phyloP scores from a whole-genome alignment of 257 asterid species.

The Haberlea rhodopensis region DNA sequence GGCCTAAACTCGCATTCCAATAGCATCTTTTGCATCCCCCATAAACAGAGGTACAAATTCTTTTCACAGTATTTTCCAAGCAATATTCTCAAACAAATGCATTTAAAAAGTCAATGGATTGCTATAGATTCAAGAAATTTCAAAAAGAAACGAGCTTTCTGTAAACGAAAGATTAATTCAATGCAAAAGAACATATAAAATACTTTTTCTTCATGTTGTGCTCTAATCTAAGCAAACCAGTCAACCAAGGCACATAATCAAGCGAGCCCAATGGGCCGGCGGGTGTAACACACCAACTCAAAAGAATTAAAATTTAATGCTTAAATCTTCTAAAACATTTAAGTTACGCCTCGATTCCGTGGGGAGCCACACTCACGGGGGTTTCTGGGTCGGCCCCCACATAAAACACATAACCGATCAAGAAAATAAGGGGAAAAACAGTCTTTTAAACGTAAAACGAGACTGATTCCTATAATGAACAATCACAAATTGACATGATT shows the following conservation, averaged over 20 bases:
- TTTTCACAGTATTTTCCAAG: background rate
- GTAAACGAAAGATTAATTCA: background rate
- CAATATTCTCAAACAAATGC: background rate
- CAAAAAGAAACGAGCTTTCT: conserved; percentile 8
- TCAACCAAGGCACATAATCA: background rate
- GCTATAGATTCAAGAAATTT: conserved; percentile 5
- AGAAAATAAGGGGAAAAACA: background rate
- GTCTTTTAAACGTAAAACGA: background rate
- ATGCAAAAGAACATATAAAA: no score
- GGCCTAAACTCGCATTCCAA: background rate
- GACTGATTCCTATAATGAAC: background rate
- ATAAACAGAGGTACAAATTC: background rate
- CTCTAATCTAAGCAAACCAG: background rate
- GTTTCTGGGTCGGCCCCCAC: background rate
- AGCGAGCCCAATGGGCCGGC: background rate
- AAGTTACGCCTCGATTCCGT: background rate
- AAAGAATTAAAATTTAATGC: background rate
- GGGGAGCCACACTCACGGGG: background rate
- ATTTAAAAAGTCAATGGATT: background rate
- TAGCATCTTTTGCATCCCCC: background rate
- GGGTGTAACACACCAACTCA: background rate
- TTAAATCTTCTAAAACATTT: background rate
- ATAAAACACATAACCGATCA: background rate
- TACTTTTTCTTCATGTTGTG: background rate
- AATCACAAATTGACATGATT: background rate